A percentile compares a stretch with the other conserved stretches of the same genome.
These are phyloP conservation scores for Petunia axillaris DNA, from an alignment of 257 asterid genomes.

Conservation along the genomic window DNA sequence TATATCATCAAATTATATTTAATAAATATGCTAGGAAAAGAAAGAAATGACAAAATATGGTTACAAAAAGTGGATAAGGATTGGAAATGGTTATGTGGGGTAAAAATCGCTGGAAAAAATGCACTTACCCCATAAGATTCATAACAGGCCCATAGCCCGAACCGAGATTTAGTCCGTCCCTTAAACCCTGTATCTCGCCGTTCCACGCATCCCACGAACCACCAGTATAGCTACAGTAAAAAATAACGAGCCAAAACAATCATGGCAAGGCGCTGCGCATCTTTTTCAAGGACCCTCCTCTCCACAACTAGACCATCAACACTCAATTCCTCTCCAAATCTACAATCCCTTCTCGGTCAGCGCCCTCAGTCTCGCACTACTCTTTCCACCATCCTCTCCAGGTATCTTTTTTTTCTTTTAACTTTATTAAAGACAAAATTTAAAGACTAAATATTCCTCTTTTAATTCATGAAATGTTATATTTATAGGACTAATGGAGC, in stretches of 20 bases:
- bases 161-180: slow-evolving; percentile 10
- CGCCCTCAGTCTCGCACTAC: slow-evolving; percentile 32
- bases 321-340: slow-evolving; percentile 26
- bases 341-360: slow-evolving; percentile 32
- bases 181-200: slow-evolving; percentile 26
- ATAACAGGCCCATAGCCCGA: slow-evolving; percentile 1
- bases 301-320: slow-evolving; percentile 33
- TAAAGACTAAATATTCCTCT: neutral
- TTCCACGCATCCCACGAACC: neutral
- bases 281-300: slow-evolving; percentile 36
- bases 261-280: slow-evolving; percentile 45
- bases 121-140: neutral
- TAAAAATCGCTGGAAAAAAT: no score
- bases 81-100: no score
- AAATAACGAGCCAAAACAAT: neutral
- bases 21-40: no score
- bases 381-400: slow-evolving; percentile 36
- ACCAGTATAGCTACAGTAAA: neutral
- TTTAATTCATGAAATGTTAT: neutral
- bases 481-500: slow-evolving; percentile 34
- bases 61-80: no score
- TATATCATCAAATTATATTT: no score
- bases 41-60: no score
- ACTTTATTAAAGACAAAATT: neutral
- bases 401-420: slow-evolving; percentile 26